A percentile compares a stretch with the other conserved stretches of the same genome.
phyloP scores from a whole-genome alignment of 495 filamentous ascomycete species.

The Penicillium malachiteum region DNA sequence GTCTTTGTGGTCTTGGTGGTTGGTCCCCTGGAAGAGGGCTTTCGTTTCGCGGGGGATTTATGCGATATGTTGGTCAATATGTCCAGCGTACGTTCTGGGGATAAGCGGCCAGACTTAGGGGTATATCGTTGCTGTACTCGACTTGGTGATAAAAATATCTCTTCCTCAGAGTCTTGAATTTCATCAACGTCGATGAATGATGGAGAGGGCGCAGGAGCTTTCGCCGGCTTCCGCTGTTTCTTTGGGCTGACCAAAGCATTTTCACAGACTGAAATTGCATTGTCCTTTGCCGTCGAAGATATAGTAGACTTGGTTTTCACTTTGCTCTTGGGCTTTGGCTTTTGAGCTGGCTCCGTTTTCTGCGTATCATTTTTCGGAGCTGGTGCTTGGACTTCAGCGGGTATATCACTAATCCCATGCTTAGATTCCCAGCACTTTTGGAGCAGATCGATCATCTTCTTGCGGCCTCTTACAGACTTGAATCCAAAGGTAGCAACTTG shows the following conservation, averaged over 20 bases:
- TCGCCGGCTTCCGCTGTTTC: neutral
- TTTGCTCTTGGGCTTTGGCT: conserved; percentile 6
- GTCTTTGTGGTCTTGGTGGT: neutral
- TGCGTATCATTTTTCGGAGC: neutral
- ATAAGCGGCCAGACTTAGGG: conserved; percentile 1
- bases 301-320: conserved; percentile 7
- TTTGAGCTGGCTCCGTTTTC: neutral
- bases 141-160: conserved; percentile 36
- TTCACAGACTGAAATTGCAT: neutral
- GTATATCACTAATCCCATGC: conserved; percentile 18
- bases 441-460: conserved; percentile 69
- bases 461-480: conserved; percentile 68
- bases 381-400: neutral
- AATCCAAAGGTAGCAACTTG: conserved; percentile 68
- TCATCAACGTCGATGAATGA: conserved; percentile 50
- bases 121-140: conserved; percentile 27
- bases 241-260: neutral
- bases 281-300: neutral
- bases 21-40: conserved; percentile 8
- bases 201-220: neutral
- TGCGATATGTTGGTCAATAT: conserved; percentile 11
- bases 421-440: conserved; percentile 70
- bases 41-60: conserved; percentile 13
- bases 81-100: conserved; percentile 11
- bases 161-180: conserved; percentile 65